phyloP scores from a whole-genome alignment of 805 yeast species.

The Yamadazyma sp. region DNA sequence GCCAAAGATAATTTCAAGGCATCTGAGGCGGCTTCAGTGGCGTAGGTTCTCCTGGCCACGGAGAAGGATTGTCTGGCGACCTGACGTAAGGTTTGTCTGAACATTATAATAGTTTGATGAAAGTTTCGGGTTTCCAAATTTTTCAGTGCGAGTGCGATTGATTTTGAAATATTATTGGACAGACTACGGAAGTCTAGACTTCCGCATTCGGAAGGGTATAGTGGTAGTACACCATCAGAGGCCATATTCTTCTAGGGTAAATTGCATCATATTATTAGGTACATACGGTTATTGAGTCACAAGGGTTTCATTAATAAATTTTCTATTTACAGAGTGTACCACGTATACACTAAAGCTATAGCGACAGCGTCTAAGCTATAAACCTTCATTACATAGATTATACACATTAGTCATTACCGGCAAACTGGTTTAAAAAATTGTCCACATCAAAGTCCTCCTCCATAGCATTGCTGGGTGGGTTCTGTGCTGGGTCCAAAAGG shows the following conservation, averaged over 20 bases:
- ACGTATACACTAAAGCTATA: no score
- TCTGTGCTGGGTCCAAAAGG: conserved; percentile 25
- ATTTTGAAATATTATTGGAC: conserved; percentile 32
- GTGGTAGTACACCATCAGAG: no score
- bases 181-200: conserved; percentile 27
- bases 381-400: not conserved
- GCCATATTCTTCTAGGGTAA: no score
- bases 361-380: no score
- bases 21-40: conserved; percentile 73
- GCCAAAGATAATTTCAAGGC: conserved; percentile 86
- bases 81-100: conserved; percentile 63
- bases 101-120: conserved; percentile 37
- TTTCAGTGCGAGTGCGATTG: conserved; percentile 12
- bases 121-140: conserved; percentile 15
- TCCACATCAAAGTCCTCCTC: conserved; percentile 48
- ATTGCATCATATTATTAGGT: no score
- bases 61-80: conserved; percentile 56
- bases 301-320: no score
- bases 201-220: conserved; percentile 25
- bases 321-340: no score
- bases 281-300: no score
- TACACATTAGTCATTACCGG: conserved; percentile 27
- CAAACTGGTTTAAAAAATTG: conserved; percentile 44
- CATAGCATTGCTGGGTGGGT: conserved; percentile 17
- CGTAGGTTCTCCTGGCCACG: conserved; percentile 78